Conservation (phyloP, 2,329 filamentous ascomycete species). For the Arthrocladium fulminans region DNA sequence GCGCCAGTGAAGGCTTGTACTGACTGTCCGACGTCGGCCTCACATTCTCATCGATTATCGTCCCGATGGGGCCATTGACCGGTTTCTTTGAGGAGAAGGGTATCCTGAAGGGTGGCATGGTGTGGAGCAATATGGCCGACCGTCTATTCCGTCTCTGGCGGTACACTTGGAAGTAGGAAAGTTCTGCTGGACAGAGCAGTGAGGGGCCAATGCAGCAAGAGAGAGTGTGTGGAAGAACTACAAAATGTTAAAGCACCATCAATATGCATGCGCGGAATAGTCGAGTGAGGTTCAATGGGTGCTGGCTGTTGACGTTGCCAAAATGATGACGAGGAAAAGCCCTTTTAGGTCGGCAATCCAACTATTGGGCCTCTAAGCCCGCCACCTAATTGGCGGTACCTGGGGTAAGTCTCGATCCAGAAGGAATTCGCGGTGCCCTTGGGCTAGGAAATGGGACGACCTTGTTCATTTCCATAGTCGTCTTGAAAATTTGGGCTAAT, state of each 20-base stretch:
- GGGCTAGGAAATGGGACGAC: not conserved
- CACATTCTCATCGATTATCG: conserved; percentile 47
- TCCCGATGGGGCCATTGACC: conserved; percentile 28
- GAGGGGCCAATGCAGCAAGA: not conserved
- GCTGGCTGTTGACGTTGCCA: not conserved
- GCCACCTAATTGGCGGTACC: no score
- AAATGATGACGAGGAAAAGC: no score
- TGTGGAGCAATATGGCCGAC: conserved; percentile 13
- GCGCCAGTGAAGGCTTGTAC: conserved; percentile 48
- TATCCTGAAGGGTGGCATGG: conserved; percentile 63
- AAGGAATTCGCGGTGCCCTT: not conserved
- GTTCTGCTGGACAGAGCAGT: not conserved
- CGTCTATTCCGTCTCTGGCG: not conserved
- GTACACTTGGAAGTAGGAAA: no score
- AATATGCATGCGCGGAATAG: not conserved
- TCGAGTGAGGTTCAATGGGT: no score
- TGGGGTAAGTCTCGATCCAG: not conserved
- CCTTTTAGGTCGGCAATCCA: no score
- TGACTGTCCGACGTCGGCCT: conserved; percentile 38
- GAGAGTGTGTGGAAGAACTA: no score
- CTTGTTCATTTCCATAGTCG: no score
- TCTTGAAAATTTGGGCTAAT: no score
- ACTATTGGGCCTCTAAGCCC: no score
- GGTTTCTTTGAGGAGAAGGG: conserved; percentile 54
- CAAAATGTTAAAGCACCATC: not conserved